These are phyloP conservation scores for Malus domestica DNA, from an alignment of 306 rosid species.

Conservation along the genomic window DNA sequence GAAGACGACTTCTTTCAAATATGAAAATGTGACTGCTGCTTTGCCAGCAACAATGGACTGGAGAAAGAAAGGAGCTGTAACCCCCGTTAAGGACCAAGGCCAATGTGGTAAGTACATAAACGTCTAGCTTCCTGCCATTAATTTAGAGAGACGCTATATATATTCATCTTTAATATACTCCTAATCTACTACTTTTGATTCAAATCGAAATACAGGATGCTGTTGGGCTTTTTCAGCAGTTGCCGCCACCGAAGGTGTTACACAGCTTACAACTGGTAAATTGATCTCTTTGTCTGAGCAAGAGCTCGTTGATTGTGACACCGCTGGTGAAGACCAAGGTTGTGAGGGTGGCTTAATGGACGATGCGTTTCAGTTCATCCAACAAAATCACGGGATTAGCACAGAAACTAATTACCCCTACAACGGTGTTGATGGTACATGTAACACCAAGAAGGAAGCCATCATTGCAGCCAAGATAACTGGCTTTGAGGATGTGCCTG, in stretches of 20 bases:
- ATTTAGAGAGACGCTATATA: too few species aligned
- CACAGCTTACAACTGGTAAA: not conserved
- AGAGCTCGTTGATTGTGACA: conserved; percentile 48
- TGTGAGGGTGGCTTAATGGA: too few species aligned
- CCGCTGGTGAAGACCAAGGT: conserved; percentile 21
- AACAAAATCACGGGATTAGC: too few species aligned
- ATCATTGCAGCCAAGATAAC: not conserved
- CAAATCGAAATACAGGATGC: not conserved
- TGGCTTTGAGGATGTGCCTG: conserved; percentile 25
- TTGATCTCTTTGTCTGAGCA: conserved; percentile 22
- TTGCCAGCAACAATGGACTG: conserved; percentile 25
- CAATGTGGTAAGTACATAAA: too few species aligned
- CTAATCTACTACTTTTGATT: not conserved
- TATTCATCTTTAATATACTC: too few species aligned
- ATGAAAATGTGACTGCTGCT: not conserved
- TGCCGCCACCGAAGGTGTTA: conserved; percentile 37
- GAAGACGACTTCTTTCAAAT: not conserved
- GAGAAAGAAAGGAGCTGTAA: conserved; percentile 23
- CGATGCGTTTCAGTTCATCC: too few species aligned
- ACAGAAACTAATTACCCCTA: conserved; percentile 28
- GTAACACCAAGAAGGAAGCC: conserved; percentile 15
- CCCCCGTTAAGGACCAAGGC: too few species aligned
- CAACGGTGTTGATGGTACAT: conserved; percentile 24
- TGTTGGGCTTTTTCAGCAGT: conserved; percentile 40
- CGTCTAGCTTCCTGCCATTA: too few species aligned